phyloP scores from a whole-genome alignment of 2,329 filamentous ascomycete genomes.

The Amphichorda felina region DNA sequence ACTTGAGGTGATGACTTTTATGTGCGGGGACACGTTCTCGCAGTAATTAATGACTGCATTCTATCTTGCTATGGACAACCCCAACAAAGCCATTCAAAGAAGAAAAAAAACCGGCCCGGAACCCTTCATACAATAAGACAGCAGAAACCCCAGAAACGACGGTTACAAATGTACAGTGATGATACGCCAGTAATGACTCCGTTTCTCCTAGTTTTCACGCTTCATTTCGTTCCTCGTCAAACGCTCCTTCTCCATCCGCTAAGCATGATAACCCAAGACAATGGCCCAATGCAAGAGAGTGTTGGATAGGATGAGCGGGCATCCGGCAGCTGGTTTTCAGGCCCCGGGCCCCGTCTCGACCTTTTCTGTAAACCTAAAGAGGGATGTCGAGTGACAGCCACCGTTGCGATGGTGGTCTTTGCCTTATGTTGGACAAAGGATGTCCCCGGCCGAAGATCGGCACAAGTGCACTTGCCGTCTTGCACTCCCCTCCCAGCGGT shows the following conservation, averaged over 20 bases:
- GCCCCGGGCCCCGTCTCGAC: not conserved
- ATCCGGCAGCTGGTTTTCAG: not conserved
- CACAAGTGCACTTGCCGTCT: too few relatives aligned
- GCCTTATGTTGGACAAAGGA: too few relatives aligned
- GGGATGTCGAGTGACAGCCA: too few relatives aligned
- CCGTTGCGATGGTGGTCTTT: too few relatives aligned
- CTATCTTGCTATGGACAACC: too few relatives aligned
- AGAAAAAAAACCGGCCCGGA: too few relatives aligned
- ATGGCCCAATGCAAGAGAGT: not conserved
- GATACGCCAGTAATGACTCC: constrained; percentile 10
- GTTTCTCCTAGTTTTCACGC: not conserved
- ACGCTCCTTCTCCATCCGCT: not conserved
- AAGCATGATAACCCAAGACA: constrained; percentile 6
- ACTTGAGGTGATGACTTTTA: too few relatives aligned
- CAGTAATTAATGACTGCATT: too few relatives aligned
- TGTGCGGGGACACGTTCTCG: too few relatives aligned
- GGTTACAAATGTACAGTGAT: constrained; percentile 10
- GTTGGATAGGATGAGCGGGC: not conserved
- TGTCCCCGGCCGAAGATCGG: too few relatives aligned
- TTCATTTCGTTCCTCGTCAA: not conserved
- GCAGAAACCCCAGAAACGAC: not conserved
- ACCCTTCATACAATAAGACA: not conserved
- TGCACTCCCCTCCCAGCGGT: too few relatives aligned
- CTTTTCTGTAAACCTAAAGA: not conserved
- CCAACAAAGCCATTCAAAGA: too few relatives aligned